Evolutionary conservation across 2,329 filamentous ascomycete species (phyloP), one percentile per base, ranked within the genome.

Genomic region (Paraconiothyrium brasiliense): DNA sequence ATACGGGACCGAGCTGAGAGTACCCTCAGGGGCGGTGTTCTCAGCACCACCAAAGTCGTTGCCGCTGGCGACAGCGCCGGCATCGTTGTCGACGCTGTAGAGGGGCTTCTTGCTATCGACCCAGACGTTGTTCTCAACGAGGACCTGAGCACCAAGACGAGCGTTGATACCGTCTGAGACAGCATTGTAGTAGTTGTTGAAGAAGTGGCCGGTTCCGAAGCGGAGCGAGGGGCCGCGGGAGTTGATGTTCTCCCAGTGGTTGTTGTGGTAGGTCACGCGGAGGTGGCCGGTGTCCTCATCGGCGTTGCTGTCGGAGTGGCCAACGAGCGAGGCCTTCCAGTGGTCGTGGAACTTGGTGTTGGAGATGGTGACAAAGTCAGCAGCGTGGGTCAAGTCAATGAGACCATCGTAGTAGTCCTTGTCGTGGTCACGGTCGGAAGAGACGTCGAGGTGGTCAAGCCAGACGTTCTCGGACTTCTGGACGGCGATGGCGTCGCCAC

Each of bases 331-430:
- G 13, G 82, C 84, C 76, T 89, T 89, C 80, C 82, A 89, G 83
- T 89, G 86, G 77, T 86, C 84, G 75, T 86, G 85, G 65, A 86
- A 66, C 73, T 80, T 82, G 66, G 73, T 67, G 78, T 85, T 84
- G 65, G 82, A 83, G 64, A 90, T 80, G 65, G 84, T 90, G 60
- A 90, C 76, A 70, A 80, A 90, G 79, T 91, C 87, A 10, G 84
- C 81, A 50, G 81, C 89, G 77, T 90, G 89, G 54, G 85, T 89
- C 54, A 87, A 79, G 68, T 91, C 89, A 50, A 88, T 78, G 1
- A 91, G 84, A 35, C 89, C 89, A 59, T 91, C 89, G 72, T 89
- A 91, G 80, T 85, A 89, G 80, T 92, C 88, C 80, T 91, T 91
- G 81, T 84, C 87, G 72, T 86, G 81, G 68, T 84, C 80, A 37